These are phyloP conservation scores for Kodamaea jinghongensis DNA, from an alignment of 805 yeast genomes.

Conservation along the genomic window DNA sequence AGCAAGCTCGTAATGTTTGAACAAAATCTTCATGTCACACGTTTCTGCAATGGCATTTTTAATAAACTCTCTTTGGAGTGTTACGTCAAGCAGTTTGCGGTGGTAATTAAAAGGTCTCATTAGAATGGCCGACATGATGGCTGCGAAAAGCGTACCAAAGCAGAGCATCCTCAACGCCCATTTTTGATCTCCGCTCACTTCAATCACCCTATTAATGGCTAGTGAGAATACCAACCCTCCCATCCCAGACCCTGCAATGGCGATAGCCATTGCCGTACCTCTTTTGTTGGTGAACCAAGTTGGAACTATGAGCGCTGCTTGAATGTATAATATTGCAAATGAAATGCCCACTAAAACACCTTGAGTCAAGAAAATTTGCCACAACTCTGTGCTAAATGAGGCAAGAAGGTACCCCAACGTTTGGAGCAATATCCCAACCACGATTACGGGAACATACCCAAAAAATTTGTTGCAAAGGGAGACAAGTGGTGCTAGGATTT, in stretches of 20 bases:
- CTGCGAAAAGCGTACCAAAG: conserved; percentile 27
- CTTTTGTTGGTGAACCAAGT: conserved; percentile 48
- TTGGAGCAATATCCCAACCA: conserved; percentile 44
- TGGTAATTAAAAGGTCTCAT: conserved; percentile 44
- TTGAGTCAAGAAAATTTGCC: conserved; percentile 54
- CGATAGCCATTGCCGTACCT: conserved; percentile 49
- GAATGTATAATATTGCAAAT: conserved; percentile 42
- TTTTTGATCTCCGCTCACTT: conserved; percentile 37
- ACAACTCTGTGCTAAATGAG: conserved; percentile 45
- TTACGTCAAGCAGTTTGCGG: conserved; percentile 21
- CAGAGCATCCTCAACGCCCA: conserved; percentile 47
- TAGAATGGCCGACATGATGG: conserved; percentile 32
- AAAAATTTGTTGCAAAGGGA: conserved; percentile 45
- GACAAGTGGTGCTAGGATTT: conserved; percentile 53
- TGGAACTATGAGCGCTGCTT: conserved; percentile 44
- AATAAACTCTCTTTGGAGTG: conserved; percentile 19
- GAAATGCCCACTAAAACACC: conserved; percentile 51
- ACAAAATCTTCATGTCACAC: conserved; percentile 30
- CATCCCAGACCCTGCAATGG: conserved; percentile 47
- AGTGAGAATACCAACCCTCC: conserved; percentile 54
- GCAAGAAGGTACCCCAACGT: conserved; percentile 48
- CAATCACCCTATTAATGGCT: conserved; percentile 38
- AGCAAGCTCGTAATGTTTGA: conserved; percentile 22
- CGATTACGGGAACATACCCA: conserved; percentile 49
- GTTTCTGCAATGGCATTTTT: conserved; percentile 14